These are phyloP conservation scores for Avena atlantica DNA, from an alignment of 176 grass and related monocot species.

Conservation along the genomic window DNA sequence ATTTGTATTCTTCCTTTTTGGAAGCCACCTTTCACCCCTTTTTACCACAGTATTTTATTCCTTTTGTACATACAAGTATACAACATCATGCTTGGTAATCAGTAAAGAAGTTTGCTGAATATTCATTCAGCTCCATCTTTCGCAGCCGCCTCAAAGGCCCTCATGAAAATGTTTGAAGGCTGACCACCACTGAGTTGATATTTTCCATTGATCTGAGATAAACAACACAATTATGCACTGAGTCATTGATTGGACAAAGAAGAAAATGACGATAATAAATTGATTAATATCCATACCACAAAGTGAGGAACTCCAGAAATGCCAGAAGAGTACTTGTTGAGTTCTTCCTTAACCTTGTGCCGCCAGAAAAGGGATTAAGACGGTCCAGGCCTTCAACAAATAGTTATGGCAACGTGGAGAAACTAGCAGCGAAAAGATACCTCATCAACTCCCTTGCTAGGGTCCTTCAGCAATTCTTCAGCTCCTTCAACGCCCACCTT, in stretches of 20 bases:
- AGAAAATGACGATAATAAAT: background rate
- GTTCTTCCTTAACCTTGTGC: slow-evolving; percentile 82
- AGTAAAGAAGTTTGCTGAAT: background rate
- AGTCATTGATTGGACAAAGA: background rate
- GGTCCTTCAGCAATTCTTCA: slow-evolving; percentile 76
- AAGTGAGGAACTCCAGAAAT: slow-evolving; percentile 90
- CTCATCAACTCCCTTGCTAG: slow-evolving; percentile 73
- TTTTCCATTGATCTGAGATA: slow-evolving; percentile 74
- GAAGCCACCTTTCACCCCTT: slow-evolving; percentile 5
- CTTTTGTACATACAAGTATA: slow-evolving; percentile 22
- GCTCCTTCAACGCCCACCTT: slow-evolving; percentile 90
- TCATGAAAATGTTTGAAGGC: slow-evolving; percentile 75
- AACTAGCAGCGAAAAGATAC: slow-evolving; percentile 42
- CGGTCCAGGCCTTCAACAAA: slow-evolving; percentile 13
- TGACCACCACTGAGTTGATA: slow-evolving; percentile 85
- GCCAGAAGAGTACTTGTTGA: slow-evolving; percentile 77
- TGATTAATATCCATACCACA: slow-evolving; percentile 60
- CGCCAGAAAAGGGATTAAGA: slow-evolving; percentile 27
- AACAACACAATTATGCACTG: background rate
- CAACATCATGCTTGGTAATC: background rate
- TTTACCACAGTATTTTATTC: background rate
- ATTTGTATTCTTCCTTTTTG: slow-evolving; percentile 1
- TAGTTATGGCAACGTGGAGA: background rate
- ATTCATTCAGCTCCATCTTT: slow-evolving; percentile 44
- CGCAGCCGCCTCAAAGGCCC: slow-evolving; percentile 62